Percentiles rank a stretch among this genome's conserved stretches.
Evolutionary conservation across 225 moss, liverwort and hornwort genomes (phyloP).

Genomic region (Anthoceros angustus): DNA sequence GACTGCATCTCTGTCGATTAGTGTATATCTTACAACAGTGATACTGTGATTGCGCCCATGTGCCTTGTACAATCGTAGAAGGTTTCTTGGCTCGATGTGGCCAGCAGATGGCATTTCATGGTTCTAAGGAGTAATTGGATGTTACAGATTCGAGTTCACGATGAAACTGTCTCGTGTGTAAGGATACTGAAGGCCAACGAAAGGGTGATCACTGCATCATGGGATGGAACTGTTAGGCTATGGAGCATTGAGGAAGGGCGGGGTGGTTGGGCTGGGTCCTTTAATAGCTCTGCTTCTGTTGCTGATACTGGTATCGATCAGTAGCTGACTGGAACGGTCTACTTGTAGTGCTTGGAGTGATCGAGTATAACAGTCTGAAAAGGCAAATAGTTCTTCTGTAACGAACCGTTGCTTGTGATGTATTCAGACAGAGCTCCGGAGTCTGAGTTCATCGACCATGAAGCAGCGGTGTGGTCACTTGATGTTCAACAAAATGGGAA

Average conservation of each 20-base stretch:
- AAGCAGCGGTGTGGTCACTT: conserved; percentile 83
- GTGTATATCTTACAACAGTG: background rate
- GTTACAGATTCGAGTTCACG: conserved; percentile 83
- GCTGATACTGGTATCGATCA: conserved; percentile 37
- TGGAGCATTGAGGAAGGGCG: conserved; percentile 93
- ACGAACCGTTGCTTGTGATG: conserved; percentile 5
- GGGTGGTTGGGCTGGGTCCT: conserved; percentile 52
- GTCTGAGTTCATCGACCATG: conserved; percentile 71
- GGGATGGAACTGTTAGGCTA: conserved; percentile 86
- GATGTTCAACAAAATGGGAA: conserved; percentile 54
- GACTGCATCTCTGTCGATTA: background rate
- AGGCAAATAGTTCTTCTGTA: background rate
- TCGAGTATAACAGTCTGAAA: background rate
- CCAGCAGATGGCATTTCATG: conserved; percentile 3
- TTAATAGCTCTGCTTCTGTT: conserved; percentile 17
- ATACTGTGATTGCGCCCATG: background rate
- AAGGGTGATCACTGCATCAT: conserved; percentile 85
- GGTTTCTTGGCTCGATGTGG: background rate
- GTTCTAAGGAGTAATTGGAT: background rate
- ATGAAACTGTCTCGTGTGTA: conserved; percentile 87
- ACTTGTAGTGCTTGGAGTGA: no score
- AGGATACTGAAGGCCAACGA: conserved; percentile 49
- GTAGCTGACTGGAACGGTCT: background rate
- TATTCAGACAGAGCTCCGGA: conserved; percentile 39
- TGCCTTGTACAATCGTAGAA: background rate